Conservation (phyloP, 2,329 filamentous ascomycete genomes). For the Phialophora expanda region DNA sequence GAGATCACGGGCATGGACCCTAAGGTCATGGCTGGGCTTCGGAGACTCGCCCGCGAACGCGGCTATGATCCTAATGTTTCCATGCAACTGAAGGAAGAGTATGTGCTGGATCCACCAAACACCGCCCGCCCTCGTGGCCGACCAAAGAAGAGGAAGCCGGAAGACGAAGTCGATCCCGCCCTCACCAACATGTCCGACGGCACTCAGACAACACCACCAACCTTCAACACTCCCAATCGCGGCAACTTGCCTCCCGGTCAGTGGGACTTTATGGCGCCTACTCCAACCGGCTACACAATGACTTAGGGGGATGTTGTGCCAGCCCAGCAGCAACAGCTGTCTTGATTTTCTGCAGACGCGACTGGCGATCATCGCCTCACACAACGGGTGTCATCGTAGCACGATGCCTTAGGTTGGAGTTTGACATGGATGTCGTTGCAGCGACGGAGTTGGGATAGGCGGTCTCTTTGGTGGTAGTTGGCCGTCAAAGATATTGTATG, state of each 20-base stretch:
- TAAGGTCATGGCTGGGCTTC: conserved; percentile 38
- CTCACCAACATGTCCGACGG: conserved; percentile 29
- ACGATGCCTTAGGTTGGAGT: conserved; percentile 3
- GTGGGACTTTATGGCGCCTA: conserved; percentile 40
- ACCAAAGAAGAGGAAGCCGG: conserved; percentile 39
- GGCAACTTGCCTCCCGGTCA: conserved; percentile 39
- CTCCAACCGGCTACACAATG: conserved; percentile 35
- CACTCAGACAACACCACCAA: conserved; percentile 13
- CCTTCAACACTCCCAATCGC: conserved; percentile 27
- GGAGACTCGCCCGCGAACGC: conserved; percentile 39
- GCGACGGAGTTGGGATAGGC: conserved; percentile 4
- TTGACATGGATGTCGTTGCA: conserved; percentile 1
- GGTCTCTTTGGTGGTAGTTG: conserved; percentile 1
- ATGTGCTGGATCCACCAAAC: conserved; percentile 40
- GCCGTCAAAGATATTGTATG: conserved; percentile 8
- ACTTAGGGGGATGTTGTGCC: conserved; percentile 25
- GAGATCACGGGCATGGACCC: conserved; percentile 41
- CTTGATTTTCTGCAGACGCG: not conserved
- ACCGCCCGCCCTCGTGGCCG: conserved; percentile 37
- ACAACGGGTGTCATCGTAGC: conserved; percentile 1
- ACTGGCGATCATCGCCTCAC: not conserved
- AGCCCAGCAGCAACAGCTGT: not conserved
- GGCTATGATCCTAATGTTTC: conserved; percentile 40
- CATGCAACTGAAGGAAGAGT: conserved; percentile 41
- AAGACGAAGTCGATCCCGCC: conserved; percentile 44